Conservation (phyloP, 768 basidiomycete genomes). For the Kwoniella bestiolae region DNA sequence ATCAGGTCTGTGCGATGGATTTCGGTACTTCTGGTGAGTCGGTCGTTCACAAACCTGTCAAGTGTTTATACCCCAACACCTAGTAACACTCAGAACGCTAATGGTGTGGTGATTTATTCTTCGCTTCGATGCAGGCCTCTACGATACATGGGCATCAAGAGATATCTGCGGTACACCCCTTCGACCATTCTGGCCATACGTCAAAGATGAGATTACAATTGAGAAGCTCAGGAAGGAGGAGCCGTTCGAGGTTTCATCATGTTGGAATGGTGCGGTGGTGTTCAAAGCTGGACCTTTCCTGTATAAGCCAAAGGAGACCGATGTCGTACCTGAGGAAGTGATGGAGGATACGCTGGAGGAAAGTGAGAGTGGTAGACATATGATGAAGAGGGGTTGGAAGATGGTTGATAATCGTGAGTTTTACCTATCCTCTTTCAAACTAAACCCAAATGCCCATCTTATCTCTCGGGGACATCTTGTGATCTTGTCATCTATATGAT, state of each 20-base stretch:
- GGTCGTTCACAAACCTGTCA: no score
- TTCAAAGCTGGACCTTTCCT: slow-evolving; percentile 37
- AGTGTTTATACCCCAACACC: no score
- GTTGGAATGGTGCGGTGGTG: slow-evolving; percentile 51
- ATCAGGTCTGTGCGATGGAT: slow-evolving; percentile 62
- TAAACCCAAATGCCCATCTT: no score
- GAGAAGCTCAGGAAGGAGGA: slow-evolving; percentile 2
- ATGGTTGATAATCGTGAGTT: slow-evolving; percentile 30
- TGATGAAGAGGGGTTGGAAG: slow-evolving; percentile 32
- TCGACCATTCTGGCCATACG: slow-evolving; percentile 27
- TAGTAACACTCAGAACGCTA: no score
- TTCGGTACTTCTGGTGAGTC: slow-evolving; percentile 48
- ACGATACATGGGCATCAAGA: slow-evolving; percentile 34
- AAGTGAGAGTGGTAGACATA: background rate
- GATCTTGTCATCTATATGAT: no score
- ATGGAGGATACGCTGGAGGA: background rate
- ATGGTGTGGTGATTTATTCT: background rate
- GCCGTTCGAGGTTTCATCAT: slow-evolving; percentile 30
- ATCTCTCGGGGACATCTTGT: no score
- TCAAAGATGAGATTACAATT: slow-evolving; percentile 11
- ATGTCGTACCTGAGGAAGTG: background rate
- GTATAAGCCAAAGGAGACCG: slow-evolving; percentile 1
- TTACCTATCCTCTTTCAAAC: background rate
- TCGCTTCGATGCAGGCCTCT: slow-evolving; percentile 7
- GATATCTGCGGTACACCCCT: slow-evolving; percentile 40